A percentile compares a stretch with the other conserved stretches of the same genome.
These are phyloP conservation scores for Calocera viscosa DNA, from an alignment of 768 basidiomycete genomes.

Conservation along the genomic window DNA sequence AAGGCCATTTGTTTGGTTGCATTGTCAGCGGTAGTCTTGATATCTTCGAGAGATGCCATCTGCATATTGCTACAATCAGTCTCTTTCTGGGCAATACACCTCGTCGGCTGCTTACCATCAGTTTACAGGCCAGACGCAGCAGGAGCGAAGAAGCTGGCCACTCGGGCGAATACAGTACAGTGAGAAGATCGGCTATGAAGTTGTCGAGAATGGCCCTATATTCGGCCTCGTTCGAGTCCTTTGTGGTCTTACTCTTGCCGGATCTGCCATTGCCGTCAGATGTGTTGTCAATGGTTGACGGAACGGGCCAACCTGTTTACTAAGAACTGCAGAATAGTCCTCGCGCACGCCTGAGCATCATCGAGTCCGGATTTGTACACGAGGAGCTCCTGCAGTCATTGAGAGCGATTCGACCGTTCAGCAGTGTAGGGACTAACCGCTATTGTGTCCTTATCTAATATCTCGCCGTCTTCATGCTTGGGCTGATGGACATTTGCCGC, in stretches of 20 bases:
- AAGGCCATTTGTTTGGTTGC: constrained; percentile 80
- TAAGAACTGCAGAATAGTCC: constrained; percentile 67
- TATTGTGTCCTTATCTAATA: constrained; percentile 4
- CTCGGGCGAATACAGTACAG: constrained; percentile 87
- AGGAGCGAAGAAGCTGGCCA: constrained; percentile 89
- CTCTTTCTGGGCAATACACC: not conserved
- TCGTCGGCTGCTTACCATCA: constrained; percentile 48
- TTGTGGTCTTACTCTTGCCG: constrained; percentile 75
- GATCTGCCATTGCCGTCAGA: constrained; percentile 36
- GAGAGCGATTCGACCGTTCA: not conserved
- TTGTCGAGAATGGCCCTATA: constrained; percentile 89
- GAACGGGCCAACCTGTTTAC: constrained; percentile 42
- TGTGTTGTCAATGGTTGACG: not conserved
- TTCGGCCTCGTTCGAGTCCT: constrained; percentile 87
- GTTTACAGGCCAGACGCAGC: constrained; percentile 64
- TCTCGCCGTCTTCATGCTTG: constrained; percentile 11
- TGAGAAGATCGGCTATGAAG: constrained; percentile 73
- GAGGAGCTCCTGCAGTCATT: constrained; percentile 44
- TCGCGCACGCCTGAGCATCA: constrained; percentile 71
- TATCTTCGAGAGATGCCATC: constrained; percentile 74
- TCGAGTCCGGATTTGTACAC: constrained; percentile 63
- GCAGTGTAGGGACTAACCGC: not conserved
- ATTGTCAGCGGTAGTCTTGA: constrained; percentile 56
- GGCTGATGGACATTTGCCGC: not conserved
- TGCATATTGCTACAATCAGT: constrained; percentile 23